phyloP scores from a whole-genome alignment of 148 eudicot species.

The Beta vulgaris region DNA sequence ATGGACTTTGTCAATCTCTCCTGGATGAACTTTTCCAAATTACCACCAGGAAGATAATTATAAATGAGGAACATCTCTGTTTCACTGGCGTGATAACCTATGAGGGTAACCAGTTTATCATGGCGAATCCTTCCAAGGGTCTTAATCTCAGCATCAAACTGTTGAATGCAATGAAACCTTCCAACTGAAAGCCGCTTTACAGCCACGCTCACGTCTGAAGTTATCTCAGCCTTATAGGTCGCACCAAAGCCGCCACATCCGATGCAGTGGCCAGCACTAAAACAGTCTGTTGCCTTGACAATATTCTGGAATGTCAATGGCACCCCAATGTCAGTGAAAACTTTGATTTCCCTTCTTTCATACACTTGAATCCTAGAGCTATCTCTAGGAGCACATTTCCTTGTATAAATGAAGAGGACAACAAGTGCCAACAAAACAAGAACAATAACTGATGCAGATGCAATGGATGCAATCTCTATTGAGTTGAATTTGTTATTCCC shows the following conservation, averaged over 20 bases:
- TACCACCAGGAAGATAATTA: conserved; percentile 72
- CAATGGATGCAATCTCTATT: conserved; percentile 41
- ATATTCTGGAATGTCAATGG: conserved; percentile 46
- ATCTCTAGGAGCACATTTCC: conserved; percentile 35
- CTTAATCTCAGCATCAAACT: conserved; percentile 64
- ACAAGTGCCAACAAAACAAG: conserved; percentile 46
- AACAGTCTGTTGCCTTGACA: conserved; percentile 55
- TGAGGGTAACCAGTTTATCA: conserved; percentile 54
- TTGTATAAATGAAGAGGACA: conserved; percentile 44
- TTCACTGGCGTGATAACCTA: conserved; percentile 61
- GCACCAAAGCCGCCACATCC: conserved; percentile 78
- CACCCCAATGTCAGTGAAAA: conserved; percentile 46
- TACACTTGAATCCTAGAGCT: conserved; percentile 40
- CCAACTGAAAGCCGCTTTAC: conserved; percentile 60
- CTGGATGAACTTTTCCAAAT: conserved; percentile 53
- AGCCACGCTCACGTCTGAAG: conserved; percentile 48
- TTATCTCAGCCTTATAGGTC: conserved; percentile 61
- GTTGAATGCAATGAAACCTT: conserved; percentile 56
- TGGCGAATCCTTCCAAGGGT: conserved; percentile 56
- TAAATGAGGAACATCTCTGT: conserved; percentile 76
- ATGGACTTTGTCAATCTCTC: conserved; percentile 38
- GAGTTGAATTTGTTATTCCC: conserved; percentile 33
- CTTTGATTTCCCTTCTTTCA: conserved; percentile 36
- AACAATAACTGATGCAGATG: conserved; percentile 45
- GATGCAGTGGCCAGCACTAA: conserved; percentile 54